phyloP scores from a whole-genome alignment of 2,329 filamentous ascomycete genomes.

The Colletotrichum godetiae region DNA sequence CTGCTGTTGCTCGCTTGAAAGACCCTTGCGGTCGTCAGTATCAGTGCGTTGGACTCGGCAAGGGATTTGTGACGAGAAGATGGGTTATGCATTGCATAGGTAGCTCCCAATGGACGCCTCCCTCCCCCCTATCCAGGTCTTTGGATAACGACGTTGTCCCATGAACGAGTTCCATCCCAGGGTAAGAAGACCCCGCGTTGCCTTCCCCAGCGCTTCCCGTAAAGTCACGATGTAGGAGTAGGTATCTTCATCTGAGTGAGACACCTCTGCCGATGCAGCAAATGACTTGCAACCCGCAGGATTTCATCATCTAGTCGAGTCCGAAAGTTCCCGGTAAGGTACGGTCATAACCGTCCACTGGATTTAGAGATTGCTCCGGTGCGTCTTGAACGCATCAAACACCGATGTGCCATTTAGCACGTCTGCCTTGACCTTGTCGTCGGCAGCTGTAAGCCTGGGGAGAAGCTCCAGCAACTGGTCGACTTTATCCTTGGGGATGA shows the following conservation, averaged over 20 bases:
- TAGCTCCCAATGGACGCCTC: background rate
- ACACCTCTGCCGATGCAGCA: too few relatives aligned
- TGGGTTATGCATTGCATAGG: background rate
- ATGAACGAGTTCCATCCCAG: background rate
- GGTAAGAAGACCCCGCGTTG: background rate
- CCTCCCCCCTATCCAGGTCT: background rate
- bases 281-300: background rate
- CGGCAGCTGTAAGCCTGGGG: slow-evolving; percentile 61
- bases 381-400: slow-evolving; percentile 73
- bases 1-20: background rate
- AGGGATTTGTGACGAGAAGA: background rate
- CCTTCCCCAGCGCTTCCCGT: background rate
- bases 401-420: slow-evolving; percentile 72
- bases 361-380: slow-evolving; percentile 53
- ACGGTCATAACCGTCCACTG: background rate
- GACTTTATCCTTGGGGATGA: slow-evolving; percentile 72
- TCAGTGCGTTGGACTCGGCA: background rate
- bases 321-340: background rate
- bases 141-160: background rate
- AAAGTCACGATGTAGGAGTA: background rate
- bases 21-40: background rate
- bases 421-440: slow-evolving; percentile 72
- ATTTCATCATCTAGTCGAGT: background rate
- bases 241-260: background rate
- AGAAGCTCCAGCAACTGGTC: slow-evolving; percentile 70